phyloP scores from a whole-genome alignment of 805 yeast species.

The Zygosaccharomyces gambellarensis region DNA sequence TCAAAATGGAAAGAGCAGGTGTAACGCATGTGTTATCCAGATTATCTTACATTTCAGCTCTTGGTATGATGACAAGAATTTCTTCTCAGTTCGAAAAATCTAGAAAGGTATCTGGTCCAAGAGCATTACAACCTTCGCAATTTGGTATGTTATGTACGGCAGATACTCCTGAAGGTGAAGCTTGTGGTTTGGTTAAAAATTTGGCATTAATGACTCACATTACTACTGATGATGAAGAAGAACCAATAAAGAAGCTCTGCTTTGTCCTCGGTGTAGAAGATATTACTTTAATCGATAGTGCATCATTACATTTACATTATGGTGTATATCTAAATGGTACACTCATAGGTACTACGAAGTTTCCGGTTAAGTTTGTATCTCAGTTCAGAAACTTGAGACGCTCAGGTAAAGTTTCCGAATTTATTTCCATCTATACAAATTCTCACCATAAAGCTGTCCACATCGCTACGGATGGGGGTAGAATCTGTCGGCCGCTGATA shows the following conservation, averaged over 20 bases:
- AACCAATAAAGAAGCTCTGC: conserved; percentile 74
- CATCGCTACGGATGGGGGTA: conserved; percentile 98
- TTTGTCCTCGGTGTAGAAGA: conserved; percentile 86
- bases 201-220: conserved; percentile 97
- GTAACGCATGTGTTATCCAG: conserved; percentile 95
- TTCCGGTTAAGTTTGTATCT: conserved; percentile 75
- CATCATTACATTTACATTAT: conserved; percentile 73
- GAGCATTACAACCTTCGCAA: conserved; percentile 98
- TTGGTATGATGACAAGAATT: conserved; percentile 99
- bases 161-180: conserved; percentile 99
- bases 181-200: conserved; percentile 97
- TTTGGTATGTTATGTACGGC: conserved; percentile 98
- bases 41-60: conserved; percentile 85
- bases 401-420: conserved; percentile 78
- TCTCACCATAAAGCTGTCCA: conserved; percentile 90
- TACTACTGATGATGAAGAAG: conserved; percentile 96
- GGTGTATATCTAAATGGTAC: conserved; percentile 95
- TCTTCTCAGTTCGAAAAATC: conserved; percentile 99
- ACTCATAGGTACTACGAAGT: conserved; percentile 80
- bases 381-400: conserved; percentile 79
- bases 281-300: conserved; percentile 73
- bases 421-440: conserved; percentile 85
- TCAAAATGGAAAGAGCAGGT: conserved; percentile 99
- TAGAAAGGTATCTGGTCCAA: conserved; percentile 95
- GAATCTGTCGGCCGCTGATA: conserved; percentile 94